These are phyloP conservation scores for Cardamine resedifolia DNA, from an alignment of 345 rosid genomes.

Conservation along the genomic window DNA sequence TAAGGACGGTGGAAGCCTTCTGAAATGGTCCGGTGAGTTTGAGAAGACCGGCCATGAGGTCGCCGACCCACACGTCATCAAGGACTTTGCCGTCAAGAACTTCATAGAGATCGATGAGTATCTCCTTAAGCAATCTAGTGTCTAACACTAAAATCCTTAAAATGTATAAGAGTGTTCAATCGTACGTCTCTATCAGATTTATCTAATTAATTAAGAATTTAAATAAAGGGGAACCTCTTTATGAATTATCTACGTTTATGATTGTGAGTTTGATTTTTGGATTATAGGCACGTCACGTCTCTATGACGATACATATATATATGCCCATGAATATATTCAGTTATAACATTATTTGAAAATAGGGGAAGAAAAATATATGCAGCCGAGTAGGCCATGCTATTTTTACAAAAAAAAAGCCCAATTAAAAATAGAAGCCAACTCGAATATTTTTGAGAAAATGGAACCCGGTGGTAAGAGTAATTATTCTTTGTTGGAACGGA, in stretches of 20 bases:
- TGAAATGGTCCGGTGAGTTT: slow-evolving; percentile 74
- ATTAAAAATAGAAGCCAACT: background rate
- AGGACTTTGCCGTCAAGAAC: slow-evolving; percentile 76
- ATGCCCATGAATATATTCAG: background rate
- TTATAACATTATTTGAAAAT: background rate
- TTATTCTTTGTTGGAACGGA: background rate
- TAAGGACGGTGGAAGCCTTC: slow-evolving; percentile 71
- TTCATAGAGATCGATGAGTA: slow-evolving; percentile 71
- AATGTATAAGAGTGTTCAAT: background rate
- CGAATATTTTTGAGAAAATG: background rate
- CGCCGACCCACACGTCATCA: slow-evolving; percentile 64
- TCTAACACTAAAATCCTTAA: background rate
- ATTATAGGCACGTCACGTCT: background rate
- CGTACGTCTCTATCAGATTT: background rate
- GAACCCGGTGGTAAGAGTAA: background rate
- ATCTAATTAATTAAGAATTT: background rate
- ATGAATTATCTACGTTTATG: slow-evolving; percentile 1
- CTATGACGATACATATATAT: background rate
- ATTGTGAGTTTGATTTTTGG: background rate
- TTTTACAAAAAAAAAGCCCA: background rate
- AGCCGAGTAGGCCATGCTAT: background rate
- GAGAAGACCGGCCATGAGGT: slow-evolving; percentile 72
- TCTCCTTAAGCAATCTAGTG: slow-evolving; percentile 42
- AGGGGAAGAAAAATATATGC: background rate
- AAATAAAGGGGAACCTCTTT: slow-evolving; percentile 22